These are phyloP conservation scores for Blyttiomyces sp. DNA, from an alignment of 371 early-diverging fungal species.

Conservation along the genomic window DNA sequence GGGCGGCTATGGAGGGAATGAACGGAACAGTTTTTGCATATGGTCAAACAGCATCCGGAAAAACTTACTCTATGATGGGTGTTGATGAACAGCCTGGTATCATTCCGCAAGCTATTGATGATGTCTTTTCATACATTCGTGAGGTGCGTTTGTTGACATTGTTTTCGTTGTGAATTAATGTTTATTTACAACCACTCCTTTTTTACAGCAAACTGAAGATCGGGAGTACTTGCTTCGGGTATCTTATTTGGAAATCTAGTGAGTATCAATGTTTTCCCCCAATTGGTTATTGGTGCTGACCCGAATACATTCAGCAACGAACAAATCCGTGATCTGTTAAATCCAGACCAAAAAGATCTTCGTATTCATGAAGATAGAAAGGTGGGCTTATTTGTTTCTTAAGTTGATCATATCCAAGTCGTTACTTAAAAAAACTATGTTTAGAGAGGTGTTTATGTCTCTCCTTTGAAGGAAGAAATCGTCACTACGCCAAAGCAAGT, in stretches of 20 bases:
- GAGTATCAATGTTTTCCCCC: no score
- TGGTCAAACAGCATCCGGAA: constrained; percentile 43
- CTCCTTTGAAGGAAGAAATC: constrained; percentile 82
- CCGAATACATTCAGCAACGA: no score
- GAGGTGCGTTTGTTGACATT: constrained; percentile 44
- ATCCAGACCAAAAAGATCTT: constrained; percentile 72
- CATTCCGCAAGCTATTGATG: constrained; percentile 78
- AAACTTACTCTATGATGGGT: constrained; percentile 59
- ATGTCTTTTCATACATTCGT: constrained; percentile 72
- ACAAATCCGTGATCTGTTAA: constrained; percentile 72
- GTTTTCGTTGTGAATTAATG: neutral
- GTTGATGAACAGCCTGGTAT: constrained; percentile 70
- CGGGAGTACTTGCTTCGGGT: constrained; percentile 86
- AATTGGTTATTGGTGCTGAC: no score
- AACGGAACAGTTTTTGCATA: constrained; percentile 38
- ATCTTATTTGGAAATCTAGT: constrained; percentile 94
- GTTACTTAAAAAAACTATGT: neutral
- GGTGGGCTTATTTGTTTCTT: constrained; percentile 28
- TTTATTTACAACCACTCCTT: constrained; percentile 5
- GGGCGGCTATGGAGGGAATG: constrained; percentile 44
- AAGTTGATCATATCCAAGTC: neutral
- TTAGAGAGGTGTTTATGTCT: constrained; percentile 85
- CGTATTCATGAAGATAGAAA: constrained; percentile 76
- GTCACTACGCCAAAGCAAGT: constrained; percentile 82
- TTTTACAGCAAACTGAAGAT: constrained; percentile 33